Conservation (phyloP, 179 eudicot genomes). For the Drosera spatulata region DNA sequence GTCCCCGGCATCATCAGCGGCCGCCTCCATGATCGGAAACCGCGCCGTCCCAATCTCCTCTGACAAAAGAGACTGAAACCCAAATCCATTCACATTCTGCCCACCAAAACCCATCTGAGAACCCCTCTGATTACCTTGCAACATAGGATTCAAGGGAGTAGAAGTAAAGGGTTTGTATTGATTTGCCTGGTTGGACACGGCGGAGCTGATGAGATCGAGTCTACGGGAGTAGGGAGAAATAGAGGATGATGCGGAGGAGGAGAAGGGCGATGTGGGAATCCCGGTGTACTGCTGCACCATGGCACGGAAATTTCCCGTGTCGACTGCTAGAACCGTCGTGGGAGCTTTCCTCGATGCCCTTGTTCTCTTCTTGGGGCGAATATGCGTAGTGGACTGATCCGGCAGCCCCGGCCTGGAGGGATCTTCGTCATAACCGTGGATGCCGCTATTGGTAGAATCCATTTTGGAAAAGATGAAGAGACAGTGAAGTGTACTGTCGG, state of each 20-base stretch:
- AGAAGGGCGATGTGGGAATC: slow-evolving; percentile 35
- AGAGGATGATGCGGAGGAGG: slow-evolving; percentile 22
- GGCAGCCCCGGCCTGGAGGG: not conserved
- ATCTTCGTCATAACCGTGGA: too few species aligned
- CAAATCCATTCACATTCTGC: too few species aligned
- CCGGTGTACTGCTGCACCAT: slow-evolving; percentile 22
- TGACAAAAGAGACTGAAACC: too few species aligned
- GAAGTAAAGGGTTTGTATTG: not conserved
- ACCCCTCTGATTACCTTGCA: not conserved
- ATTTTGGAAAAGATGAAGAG: too few species aligned
- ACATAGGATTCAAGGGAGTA: not conserved
- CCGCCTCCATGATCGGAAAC: not conserved
- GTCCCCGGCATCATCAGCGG: not conserved
- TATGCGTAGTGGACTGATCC: not conserved
- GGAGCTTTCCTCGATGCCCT: slow-evolving; percentile 54
- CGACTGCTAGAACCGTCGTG: slow-evolving; percentile 49
- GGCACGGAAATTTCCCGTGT: slow-evolving; percentile 42
- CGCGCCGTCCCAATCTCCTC: too few species aligned
- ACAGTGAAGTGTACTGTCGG: too few species aligned
- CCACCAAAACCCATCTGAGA: too few species aligned
- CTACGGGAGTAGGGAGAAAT: slow-evolving; percentile 21
- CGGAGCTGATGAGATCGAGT: slow-evolving; percentile 32
- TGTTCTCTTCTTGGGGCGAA: slow-evolving; percentile 28
- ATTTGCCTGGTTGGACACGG: slow-evolving; percentile 2
- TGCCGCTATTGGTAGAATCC: too few species aligned